Conservation (phyloP, 1,139 yeast genomes). For the Candida sanyaensis region DNA sequence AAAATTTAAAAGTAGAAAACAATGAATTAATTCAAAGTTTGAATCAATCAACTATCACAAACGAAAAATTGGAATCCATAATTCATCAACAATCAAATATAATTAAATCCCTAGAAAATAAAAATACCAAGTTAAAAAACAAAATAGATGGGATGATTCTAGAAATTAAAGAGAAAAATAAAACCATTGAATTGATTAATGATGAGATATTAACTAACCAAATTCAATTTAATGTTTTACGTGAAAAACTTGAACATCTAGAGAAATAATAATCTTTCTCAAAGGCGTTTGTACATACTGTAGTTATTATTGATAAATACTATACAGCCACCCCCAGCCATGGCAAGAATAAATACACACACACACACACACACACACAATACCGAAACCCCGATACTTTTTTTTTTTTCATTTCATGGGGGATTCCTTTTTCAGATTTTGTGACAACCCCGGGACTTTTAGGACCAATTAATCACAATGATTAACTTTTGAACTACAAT, state of each 20-base stretch:
- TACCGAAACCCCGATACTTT: too few relatives aligned
- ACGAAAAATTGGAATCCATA: constrained; percentile 23
- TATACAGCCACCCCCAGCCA: too few relatives aligned
- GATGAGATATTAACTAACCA: constrained; percentile 72
- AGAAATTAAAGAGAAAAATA: constrained; percentile 53
- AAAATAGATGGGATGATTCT: constrained; percentile 39
- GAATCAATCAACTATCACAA: constrained; percentile 25
- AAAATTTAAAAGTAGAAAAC: constrained; percentile 15
- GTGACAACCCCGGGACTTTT: too few relatives aligned
- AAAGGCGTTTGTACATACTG: not conserved
- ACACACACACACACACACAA: too few relatives aligned
- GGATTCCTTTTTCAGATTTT: too few relatives aligned
- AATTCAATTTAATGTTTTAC: constrained; percentile 68
- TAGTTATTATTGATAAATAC: too few relatives aligned
- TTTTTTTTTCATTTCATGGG: too few relatives aligned
- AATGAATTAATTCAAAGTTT: constrained; percentile 23
- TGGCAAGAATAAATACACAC: too few relatives aligned
- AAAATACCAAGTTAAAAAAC: constrained; percentile 24
- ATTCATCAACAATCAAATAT: constrained; percentile 14
- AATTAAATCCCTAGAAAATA: constrained; percentile 23
- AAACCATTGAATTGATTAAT: constrained; percentile 60
- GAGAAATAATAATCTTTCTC: constrained; percentile 7
- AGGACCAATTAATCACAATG: too few relatives aligned
- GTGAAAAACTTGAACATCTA: constrained; percentile 30
- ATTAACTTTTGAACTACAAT: too few relatives aligned